These are phyloP conservation scores for Patellifolia procumbens DNA, from an alignment of 179 eudicot species.

Conservation along the genomic window DNA sequence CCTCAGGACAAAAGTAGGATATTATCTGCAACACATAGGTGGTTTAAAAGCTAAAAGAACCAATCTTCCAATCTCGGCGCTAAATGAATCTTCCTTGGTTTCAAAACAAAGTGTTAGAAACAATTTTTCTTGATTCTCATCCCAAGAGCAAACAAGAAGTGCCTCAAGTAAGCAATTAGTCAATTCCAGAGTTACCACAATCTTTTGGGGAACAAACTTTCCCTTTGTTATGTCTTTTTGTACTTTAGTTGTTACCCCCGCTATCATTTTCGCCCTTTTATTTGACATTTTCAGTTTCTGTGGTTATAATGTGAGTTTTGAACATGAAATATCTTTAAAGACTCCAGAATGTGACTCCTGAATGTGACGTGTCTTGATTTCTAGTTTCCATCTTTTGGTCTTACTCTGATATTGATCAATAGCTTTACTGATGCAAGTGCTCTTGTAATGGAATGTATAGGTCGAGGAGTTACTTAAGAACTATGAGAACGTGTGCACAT, in stretches of 20 bases:
- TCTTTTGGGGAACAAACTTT: background rate
- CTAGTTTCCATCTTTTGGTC: too few relatives aligned
- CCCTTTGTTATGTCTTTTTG: background rate
- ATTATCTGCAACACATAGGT: background rate
- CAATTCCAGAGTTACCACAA: background rate
- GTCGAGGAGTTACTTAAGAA: conserved; percentile 54
- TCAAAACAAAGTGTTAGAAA: background rate
- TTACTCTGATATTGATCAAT: background rate
- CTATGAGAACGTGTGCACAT: conserved; percentile 59
- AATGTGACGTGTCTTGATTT: background rate
- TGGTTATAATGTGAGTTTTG: too few relatives aligned
- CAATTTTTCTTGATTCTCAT: background rate
- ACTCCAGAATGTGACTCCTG: too few relatives aligned
- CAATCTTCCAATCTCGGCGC: background rate
- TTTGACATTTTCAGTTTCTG: background rate
- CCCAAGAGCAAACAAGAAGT: background rate
- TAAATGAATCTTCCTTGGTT: background rate
- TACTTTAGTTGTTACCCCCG: background rate
- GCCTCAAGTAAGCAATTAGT: background rate
- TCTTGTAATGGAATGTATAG: conserved; percentile 23
- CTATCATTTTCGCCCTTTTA: background rate
- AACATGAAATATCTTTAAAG: too few relatives aligned
- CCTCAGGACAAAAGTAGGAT: background rate
- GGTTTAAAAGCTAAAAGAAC: background rate
- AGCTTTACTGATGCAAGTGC: background rate